Evolutionary conservation across 1,284 basidiomycete species (phyloP).

Genomic region (Cutaneotrichosporon cavernicola): DNA sequence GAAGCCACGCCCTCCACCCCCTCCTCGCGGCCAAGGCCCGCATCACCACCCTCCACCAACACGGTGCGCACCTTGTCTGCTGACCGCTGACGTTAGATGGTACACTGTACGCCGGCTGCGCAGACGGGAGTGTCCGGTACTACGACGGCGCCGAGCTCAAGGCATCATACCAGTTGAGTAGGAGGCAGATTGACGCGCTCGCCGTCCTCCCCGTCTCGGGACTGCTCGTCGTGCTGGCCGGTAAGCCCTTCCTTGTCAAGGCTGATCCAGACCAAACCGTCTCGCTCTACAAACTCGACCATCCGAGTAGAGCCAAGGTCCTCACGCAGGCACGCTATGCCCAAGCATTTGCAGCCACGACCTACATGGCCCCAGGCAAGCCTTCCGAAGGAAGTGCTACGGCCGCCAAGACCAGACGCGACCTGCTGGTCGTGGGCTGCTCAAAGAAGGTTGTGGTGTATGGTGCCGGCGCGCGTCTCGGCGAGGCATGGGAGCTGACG

Average conservation of each 20-base stretch:
- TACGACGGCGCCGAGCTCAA: constrained; percentile 31
- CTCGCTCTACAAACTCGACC: constrained; percentile 59
- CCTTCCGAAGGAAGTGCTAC: constrained; percentile 55
- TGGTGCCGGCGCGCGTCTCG: constrained; percentile 28
- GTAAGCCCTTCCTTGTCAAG: constrained; percentile 53
- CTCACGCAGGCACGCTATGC: constrained; percentile 73
- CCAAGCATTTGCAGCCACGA: constrained; percentile 68
- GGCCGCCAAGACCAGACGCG: constrained; percentile 64
- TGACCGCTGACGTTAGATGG: constrained; percentile 59
- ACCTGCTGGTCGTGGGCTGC: constrained; percentile 74
- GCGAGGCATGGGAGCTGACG: constrained; percentile 59
- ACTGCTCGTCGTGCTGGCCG: constrained; percentile 75
- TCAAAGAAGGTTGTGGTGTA: constrained; percentile 76
- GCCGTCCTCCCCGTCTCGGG: constrained; percentile 78
- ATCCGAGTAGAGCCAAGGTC: constrained; percentile 64
- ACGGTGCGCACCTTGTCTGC: constrained; percentile 28
- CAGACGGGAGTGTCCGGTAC: constrained; percentile 64
- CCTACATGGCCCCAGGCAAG: constrained; percentile 24
- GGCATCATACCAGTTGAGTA: constrained; percentile 63
- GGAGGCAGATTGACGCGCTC: constrained; percentile 78
- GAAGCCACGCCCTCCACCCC: constrained; percentile 36
- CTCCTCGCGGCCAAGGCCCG: constrained; percentile 36
- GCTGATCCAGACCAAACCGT: constrained; percentile 47
- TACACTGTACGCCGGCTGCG: constrained; percentile 72
- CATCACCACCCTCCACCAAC: constrained; percentile 44